These are phyloP conservation scores for Aspergillus sclerotiicarbonarius DNA, from an alignment of 495 filamentous ascomycete species.

Conservation along the genomic window DNA sequence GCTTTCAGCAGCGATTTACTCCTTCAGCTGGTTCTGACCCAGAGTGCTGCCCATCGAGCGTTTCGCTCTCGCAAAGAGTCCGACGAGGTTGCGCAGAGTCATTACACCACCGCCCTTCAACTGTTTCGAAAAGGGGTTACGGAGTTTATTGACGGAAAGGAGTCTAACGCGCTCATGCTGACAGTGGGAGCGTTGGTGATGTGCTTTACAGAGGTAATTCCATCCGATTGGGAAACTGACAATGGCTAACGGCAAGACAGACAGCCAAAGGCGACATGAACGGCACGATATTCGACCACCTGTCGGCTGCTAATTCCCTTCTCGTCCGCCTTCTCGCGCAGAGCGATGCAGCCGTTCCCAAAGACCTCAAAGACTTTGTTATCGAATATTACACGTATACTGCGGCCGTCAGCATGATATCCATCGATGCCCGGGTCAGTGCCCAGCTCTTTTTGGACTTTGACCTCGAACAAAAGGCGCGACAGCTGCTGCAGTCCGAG, in stretches of 20 bases:
- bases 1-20: constrained; percentile 39
- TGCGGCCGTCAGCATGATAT: constrained; percentile 44
- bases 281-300: constrained; percentile 38
- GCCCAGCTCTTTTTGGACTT: constrained; percentile 35
- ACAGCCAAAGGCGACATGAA: constrained; percentile 42
- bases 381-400: constrained; percentile 43
- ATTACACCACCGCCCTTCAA: constrained; percentile 35
- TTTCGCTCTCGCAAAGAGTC: constrained; percentile 35
- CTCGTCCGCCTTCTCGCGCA: constrained; percentile 32
- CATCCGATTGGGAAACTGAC: constrained; percentile 10
- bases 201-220: constrained; percentile 40
- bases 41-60: constrained; percentile 39
- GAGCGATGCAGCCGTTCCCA: constrained; percentile 32
- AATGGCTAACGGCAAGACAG: constrained; percentile 10
- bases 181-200: constrained; percentile 37
- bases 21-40: constrained; percentile 36
- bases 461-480: constrained; percentile 36
- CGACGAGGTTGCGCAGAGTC: constrained; percentile 33
- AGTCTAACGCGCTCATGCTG: constrained; percentile 35
- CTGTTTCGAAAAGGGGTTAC: constrained; percentile 34
- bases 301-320: constrained; percentile 34
- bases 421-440: constrained; percentile 35
- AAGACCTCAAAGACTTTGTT: constrained; percentile 39
- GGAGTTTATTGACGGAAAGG: constrained; percentile 39
- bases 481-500: constrained; percentile 26